Evolutionary conservation across 164 flowering plant species (phyloP).

Genomic region (Tetracentron sinense): DNA sequence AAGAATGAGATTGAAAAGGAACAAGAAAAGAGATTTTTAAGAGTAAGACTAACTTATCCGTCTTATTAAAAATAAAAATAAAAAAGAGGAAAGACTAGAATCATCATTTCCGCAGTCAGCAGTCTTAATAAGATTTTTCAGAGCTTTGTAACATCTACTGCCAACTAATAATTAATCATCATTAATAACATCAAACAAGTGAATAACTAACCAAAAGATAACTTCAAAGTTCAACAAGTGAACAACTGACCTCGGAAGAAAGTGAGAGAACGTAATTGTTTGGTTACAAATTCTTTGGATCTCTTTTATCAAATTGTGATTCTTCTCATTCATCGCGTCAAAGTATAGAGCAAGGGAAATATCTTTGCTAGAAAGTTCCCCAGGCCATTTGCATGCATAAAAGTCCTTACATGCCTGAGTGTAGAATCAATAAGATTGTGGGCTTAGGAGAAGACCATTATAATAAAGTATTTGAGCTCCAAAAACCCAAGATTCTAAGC

Average conservation of each 20-base stretch:
- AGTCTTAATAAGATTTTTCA: no score
- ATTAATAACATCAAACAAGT: no score
- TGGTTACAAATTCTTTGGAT: constrained; percentile 50
- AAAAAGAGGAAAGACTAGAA: no score
- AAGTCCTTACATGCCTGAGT: constrained; percentile 79
- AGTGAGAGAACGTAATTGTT: constrained; percentile 74
- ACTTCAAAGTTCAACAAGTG: not conserved
- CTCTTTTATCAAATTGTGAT: constrained; percentile 31
- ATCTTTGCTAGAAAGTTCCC: constrained; percentile 46
- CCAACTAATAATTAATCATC: no score
- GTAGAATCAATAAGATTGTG: constrained; percentile 2
- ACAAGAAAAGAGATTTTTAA: no score
- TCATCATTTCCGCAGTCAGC: no score
- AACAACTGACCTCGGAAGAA: constrained; percentile 67
- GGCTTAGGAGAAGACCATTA: not conserved
- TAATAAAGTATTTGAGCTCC: not conserved
- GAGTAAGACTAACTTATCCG: no score
- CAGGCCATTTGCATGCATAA: constrained; percentile 81
- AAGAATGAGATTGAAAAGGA: no score
- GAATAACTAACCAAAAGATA: not conserved
- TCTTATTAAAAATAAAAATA: no score
- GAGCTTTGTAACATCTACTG: no score
- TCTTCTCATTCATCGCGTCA: constrained; percentile 60
- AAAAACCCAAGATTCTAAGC: no score
- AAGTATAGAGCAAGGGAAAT: constrained; percentile 59